A percentile compares a stretch with the other conserved stretches of the same genome.
Evolutionary conservation across 768 basidiomycete genomes (phyloP).

Genomic region (Candolleomyces aberdarensis): DNA sequence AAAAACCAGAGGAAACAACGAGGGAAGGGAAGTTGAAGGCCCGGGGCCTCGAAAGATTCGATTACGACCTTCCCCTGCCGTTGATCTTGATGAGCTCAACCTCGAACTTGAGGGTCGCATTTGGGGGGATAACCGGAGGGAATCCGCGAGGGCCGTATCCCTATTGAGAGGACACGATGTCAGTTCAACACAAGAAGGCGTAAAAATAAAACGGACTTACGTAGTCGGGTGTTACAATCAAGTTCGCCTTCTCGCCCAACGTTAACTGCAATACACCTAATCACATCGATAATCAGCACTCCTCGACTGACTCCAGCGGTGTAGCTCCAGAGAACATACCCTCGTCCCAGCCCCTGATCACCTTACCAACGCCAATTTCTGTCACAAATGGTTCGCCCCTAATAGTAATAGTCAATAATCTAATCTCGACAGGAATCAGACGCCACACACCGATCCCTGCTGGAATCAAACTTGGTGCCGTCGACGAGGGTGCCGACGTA

Average conservation of each 20-base stretch:
- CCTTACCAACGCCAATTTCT: constrained; percentile 73
- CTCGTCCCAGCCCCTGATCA: constrained; percentile 91
- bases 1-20: not conserved
- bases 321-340: constrained; percentile 42
- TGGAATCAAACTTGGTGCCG: constrained; percentile 73
- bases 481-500: constrained; percentile 71
- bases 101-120: constrained; percentile 75
- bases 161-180: constrained; percentile 32
- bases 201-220: constrained; percentile 41
- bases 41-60: not conserved
- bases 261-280: constrained; percentile 77
- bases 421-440: constrained; percentile 4
- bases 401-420: constrained; percentile 9
- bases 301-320: not conserved
- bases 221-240: constrained; percentile 73
- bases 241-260: constrained; percentile 65
- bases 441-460: constrained; percentile 60
- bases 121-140: constrained; percentile 75
- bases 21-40: not conserved
- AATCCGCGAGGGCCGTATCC: constrained; percentile 75
- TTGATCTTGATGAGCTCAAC: constrained; percentile 80
- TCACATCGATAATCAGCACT: constrained; percentile 18
- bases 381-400: constrained; percentile 64
- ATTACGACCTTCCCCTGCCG: not conserved
- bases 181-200: constrained; percentile 2